Evolutionary conservation across 2,329 filamentous ascomycete genomes (phyloP).

Genomic region (Monosporascus sp.): DNA sequence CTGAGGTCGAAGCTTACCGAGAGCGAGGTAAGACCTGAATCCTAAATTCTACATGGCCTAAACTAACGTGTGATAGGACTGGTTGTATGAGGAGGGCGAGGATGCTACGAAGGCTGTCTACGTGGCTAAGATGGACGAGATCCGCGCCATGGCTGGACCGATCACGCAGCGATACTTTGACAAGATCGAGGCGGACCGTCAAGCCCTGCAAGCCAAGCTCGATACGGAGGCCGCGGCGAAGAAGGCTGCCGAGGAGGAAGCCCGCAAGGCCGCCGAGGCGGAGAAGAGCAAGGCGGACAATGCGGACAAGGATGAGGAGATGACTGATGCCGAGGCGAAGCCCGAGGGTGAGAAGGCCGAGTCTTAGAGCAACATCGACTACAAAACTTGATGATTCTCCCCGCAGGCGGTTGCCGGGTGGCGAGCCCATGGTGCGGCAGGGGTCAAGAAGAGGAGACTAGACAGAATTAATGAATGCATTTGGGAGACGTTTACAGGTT

Average conservation of each 20-base stretch:
- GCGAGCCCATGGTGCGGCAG: too few relatives aligned
- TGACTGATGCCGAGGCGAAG: slow-evolving; percentile 58
- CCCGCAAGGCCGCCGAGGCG: slow-evolving; percentile 47
- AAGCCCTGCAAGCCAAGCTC: slow-evolving; percentile 68
- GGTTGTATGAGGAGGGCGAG: slow-evolving; percentile 96
- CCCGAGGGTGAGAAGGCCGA: slow-evolving; percentile 45
- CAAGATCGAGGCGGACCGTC: slow-evolving; percentile 83
- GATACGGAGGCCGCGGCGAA: slow-evolving; percentile 77
- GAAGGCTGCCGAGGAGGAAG: slow-evolving; percentile 56
- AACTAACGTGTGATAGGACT: slow-evolving; percentile 62
- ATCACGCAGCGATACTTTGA: slow-evolving; percentile 94
- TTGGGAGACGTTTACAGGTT: too few relatives aligned
- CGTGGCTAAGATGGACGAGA: slow-evolving; percentile 91
- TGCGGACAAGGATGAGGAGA: slow-evolving; percentile 53
- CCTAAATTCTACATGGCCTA: background rate
- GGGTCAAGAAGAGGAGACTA: too few relatives aligned
- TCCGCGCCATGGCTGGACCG: slow-evolving; percentile 83
- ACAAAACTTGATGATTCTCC: too few relatives aligned
- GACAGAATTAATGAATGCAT: too few relatives aligned
- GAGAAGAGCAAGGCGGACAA: slow-evolving; percentile 40
- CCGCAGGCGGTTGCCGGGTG: too few relatives aligned
- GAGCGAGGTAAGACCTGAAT: slow-evolving; percentile 67
- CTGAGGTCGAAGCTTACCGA: slow-evolving; percentile 78
- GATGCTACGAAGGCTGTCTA: slow-evolving; percentile 93
- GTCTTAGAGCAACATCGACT: slow-evolving; percentile 11